phyloP scores from a whole-genome alignment of 345 rosid genomes.

The Kandelia obovata region DNA sequence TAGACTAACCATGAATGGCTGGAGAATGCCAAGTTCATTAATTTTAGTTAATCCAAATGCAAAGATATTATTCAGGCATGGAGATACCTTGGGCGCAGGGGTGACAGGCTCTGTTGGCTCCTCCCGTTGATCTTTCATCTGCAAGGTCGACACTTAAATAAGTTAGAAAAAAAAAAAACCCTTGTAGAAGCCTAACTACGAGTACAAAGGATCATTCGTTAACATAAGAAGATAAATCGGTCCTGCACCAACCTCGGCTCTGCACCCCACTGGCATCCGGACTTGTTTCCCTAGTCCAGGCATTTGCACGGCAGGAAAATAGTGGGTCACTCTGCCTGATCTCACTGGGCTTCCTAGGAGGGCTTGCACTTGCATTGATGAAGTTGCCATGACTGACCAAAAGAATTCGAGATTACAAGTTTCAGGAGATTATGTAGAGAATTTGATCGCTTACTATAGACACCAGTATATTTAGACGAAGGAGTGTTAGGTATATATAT shows the following conservation, averaged over 20 bases:
- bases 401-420: no score
- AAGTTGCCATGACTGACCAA: slow-evolving; percentile 30
- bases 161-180: no score
- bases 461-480: no score
- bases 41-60: no score
- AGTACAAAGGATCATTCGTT: no score
- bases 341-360: slow-evolving; percentile 36
- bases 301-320: slow-evolving; percentile 14
- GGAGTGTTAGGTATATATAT: no score
- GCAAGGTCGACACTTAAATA: neutral
- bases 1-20: no score
- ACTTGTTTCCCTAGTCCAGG: slow-evolving; percentile 26
- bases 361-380: slow-evolving; percentile 40
- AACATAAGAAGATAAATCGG: neutral
- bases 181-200: no score
- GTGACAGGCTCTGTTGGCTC: neutral
- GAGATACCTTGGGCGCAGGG: slow-evolving; percentile 1
- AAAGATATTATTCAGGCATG: no score
- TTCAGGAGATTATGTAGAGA: no score
- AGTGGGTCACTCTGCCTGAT: slow-evolving; percentile 21
- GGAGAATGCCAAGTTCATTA: no score
- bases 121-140: slow-evolving; percentile 4
- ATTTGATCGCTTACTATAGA: no score
- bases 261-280: slow-evolving; percentile 36
- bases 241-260: slow-evolving; percentile 36